Evolutionary conservation across 108 stramenopile genomes (phyloP).

Genomic region (Cyclotella baltica): DNA sequence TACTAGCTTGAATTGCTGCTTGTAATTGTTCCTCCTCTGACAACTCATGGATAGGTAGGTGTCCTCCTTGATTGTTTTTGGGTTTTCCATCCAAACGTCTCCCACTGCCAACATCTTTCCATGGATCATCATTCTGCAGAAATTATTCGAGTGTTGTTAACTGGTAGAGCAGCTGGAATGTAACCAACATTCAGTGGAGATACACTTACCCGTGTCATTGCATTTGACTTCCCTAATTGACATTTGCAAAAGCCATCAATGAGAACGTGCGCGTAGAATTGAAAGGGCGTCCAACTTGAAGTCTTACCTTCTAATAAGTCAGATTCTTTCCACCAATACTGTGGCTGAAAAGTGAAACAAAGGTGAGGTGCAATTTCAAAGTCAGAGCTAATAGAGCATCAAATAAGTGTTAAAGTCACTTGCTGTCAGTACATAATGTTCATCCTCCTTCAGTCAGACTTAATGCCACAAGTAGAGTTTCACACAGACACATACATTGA

Average conservation of each 20-base stretch:
- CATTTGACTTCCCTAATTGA: slow-evolving; percentile 43
- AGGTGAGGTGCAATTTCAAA: neutral
- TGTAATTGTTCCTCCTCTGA: slow-evolving; percentile 86
- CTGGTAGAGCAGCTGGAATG: neutral
- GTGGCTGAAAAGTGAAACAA: slow-evolving; percentile 24
- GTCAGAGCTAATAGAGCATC: neutral
- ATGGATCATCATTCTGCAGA: slow-evolving; percentile 61
- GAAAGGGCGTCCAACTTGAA: too few relatives aligned
- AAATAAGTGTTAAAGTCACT: neutral
- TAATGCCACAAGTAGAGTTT: too few relatives aligned
- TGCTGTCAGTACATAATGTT: slow-evolving; percentile 21
- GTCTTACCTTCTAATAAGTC: slow-evolving; percentile 66
- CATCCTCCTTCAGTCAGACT: too few relatives aligned
- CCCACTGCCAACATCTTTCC: slow-evolving; percentile 79
- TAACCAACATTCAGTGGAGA: neutral
- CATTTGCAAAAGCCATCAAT: too few relatives aligned
- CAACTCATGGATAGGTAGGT: slow-evolving; percentile 49
- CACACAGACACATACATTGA: too few relatives aligned
- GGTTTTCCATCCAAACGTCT: slow-evolving; percentile 79
- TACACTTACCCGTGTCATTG: slow-evolving; percentile 43
- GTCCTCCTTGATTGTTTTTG: slow-evolving; percentile 5
- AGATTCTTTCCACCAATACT: slow-evolving; percentile 84
- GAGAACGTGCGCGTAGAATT: too few relatives aligned
- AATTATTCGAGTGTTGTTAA: neutral
- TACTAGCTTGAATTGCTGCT: slow-evolving; percentile 75